Evolutionary conservation across 2,329 filamentous ascomycete genomes (phyloP).

Genomic region (Apiospora saccharicola): DNA sequence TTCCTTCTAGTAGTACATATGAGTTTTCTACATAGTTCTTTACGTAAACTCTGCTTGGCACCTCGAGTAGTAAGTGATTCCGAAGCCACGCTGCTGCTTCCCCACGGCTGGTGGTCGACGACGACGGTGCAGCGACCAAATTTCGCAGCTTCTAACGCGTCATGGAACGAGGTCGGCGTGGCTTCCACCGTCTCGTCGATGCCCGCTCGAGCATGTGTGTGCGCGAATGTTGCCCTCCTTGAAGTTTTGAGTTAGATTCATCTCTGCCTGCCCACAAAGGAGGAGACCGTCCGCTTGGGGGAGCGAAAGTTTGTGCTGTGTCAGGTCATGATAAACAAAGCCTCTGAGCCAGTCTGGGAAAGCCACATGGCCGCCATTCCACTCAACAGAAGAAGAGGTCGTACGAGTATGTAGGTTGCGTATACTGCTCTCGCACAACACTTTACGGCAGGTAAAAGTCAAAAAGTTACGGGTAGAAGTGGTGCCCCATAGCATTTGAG

Average conservation of each 20-base stretch:
- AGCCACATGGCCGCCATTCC: background rate
- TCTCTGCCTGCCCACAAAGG: no score
- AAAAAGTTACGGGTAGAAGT: background rate
- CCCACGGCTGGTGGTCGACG: background rate
- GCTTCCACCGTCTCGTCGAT: background rate
- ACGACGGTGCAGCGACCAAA: no score
- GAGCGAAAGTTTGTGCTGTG: background rate
- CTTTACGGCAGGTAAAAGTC: background rate
- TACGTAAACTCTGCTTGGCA: background rate
- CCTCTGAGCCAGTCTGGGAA: background rate
- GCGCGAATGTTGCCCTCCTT: background rate
- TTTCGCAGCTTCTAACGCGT: no score
- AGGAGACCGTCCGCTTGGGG: background rate
- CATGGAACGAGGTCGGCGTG: background rate
- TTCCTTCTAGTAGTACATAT: background rate
- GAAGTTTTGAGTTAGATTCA: background rate
- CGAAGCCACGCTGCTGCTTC: background rate
- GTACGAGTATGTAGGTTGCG: no score
- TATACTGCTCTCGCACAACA: background rate
- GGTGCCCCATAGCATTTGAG: no score
- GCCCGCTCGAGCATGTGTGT: background rate
- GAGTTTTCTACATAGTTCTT: background rate
- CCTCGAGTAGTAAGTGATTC: background rate
- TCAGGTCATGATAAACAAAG: constrained; percentile 6
- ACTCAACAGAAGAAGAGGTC: background rate